Percentiles rank a stretch among this genome's conserved stretches.
These are phyloP conservation scores for Sphagnum contortum DNA, from an alignment of 225 moss, liverwort and hornwort genomes.

Conservation along the genomic window DNA sequence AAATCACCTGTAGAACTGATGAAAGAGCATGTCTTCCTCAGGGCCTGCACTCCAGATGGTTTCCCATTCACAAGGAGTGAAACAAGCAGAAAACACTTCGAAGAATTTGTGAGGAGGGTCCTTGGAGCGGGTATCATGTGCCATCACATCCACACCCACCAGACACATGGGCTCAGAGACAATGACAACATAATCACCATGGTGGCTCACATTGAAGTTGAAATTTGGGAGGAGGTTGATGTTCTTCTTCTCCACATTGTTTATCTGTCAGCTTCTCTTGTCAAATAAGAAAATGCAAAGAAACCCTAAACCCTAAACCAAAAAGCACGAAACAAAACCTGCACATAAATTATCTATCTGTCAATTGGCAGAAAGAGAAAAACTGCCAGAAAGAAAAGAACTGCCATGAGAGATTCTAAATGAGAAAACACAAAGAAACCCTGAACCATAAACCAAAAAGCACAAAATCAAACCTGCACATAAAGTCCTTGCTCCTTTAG, in stretches of 20 bases:
- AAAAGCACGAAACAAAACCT: too few relatives aligned
- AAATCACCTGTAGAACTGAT: slow-evolving; percentile 58
- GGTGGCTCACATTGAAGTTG: slow-evolving; percentile 65
- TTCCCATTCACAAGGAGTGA: slow-evolving; percentile 47
- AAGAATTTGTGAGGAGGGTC: slow-evolving; percentile 30
- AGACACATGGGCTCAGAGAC: slow-evolving; percentile 52
- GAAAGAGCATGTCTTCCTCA: slow-evolving; percentile 19
- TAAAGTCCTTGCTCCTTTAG: not conserved
- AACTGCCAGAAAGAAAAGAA: too few relatives aligned
- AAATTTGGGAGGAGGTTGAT: slow-evolving; percentile 21
- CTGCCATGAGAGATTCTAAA: too few relatives aligned
- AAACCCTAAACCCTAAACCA: too few relatives aligned
- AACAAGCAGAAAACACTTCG: slow-evolving; percentile 24
- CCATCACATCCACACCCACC: slow-evolving; percentile 56
- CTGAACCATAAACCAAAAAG: too few relatives aligned
- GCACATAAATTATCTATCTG: not conserved
- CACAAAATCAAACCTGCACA: not conserved
- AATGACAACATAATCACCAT: slow-evolving; percentile 50
- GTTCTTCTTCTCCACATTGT: slow-evolving; percentile 5
- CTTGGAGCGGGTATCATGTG: slow-evolving; percentile 12
- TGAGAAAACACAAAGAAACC: too few relatives aligned
- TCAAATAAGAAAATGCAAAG: too few relatives aligned
- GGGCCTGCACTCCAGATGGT: slow-evolving; percentile 41
- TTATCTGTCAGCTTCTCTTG: slow-evolving; percentile 13
- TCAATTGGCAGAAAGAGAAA: too few relatives aligned